Base-by-base conservation (phyloP, 106 monocot species). In the Posidonia australis region DNA sequence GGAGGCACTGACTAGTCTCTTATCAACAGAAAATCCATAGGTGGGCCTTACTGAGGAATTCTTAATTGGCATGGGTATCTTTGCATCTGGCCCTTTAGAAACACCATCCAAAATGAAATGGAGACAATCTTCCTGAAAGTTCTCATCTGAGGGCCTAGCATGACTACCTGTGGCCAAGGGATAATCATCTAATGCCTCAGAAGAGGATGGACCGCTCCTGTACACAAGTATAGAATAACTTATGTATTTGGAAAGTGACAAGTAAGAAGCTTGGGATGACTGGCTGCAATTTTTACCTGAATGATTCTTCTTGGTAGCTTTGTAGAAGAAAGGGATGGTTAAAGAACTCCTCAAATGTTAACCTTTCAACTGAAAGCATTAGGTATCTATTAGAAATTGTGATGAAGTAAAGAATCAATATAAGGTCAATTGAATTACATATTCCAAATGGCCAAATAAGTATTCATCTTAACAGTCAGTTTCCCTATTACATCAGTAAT, bases 331-430 rank as follows among this genome's bases (percentile, higher is more conserved):
- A 98, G 59, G 54, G 87, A 67, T 98, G 90, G 68, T 83, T 81
- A 56, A 98, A 85, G 72, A 98, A 98, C 72, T 98, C 96, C 49
- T 98, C 90, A 74, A 87, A 83, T 22, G 96, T 84, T 36, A 98
- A 63, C 0, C 96, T 74, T 69, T 98, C 87, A 66, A 98, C 96
- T 98, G 81, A 74, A 62, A 80, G 71, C 20, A 44, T 58, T 46
- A 66, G 31, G 66, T n/a, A 44, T 18, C 20, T 55, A 24, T 55
- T 25, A 55, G 54, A 13, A 21, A 23, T 23, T 49, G 36, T 7
- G 2, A 36, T 4, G 36, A 36, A 36, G 36, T 7, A 36, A 4
- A 36, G 7, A 2, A 36, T 36, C 7, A 7, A 7, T 36, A 36
- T 7, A 36, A 7, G 5, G 36, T 36, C 5, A 36, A 36, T 7